Percentiles rank a stretch among this genome's conserved stretches.
phyloP scores from a whole-genome alignment of 2,329 filamentous ascomycete genomes.

The Clonostachys sp. region DNA sequence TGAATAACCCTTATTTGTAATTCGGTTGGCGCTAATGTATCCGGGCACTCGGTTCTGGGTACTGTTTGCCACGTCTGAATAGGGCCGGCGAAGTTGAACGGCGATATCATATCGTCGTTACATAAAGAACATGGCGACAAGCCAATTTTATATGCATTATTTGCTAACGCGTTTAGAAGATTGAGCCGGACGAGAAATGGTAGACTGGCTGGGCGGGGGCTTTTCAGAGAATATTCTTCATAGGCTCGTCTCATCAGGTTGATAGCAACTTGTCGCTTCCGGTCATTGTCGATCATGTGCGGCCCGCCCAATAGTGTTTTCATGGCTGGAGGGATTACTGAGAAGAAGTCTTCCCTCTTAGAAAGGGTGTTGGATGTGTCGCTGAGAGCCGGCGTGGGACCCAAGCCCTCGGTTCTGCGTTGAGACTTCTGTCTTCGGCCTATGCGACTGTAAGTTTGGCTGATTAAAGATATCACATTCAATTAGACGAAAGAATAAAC shows the following conservation, averaged over 20 bases:
- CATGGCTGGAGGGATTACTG: neutral
- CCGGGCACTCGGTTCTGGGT: neutral
- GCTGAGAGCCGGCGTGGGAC: slow-evolving; percentile 56
- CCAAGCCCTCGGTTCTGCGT: no score
- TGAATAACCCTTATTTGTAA: slow-evolving; percentile 9
- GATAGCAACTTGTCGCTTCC: neutral
- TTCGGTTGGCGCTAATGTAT: neutral
- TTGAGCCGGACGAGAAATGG: slow-evolving; percentile 5
- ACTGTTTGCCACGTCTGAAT: neutral
- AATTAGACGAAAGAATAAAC: neutral
- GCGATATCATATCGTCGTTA: neutral
- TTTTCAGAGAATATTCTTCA: neutral
- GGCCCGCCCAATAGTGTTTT: neutral
- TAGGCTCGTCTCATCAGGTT: neutral
- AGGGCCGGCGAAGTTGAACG: neutral
- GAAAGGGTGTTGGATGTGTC: neutral
- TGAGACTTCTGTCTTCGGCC: no score
- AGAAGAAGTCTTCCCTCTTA: neutral
- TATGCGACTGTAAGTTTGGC: no score
- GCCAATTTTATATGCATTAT: slow-evolving; percentile 1
- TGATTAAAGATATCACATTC: neutral
- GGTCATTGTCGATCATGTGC: neutral
- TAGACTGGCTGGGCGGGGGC: neutral
- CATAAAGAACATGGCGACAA: neutral
- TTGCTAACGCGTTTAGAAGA: slow-evolving; percentile 2